Evolutionary conservation across 1,139 yeast species (phyloP), one percentile per base, ranked within the genome.

Genomic region (Kazachstania sp.): DNA sequence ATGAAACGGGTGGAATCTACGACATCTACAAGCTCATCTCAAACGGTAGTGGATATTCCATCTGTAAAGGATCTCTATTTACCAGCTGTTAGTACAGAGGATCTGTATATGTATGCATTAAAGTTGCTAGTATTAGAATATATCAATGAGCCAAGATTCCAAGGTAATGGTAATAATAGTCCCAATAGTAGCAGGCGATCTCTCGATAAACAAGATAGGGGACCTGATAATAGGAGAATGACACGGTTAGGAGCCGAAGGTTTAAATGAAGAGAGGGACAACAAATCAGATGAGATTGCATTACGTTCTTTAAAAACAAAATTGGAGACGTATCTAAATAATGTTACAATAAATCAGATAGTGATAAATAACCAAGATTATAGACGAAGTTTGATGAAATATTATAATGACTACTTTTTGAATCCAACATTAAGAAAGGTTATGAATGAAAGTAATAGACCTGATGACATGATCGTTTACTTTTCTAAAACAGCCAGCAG

Each of bases 401-500:
- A 83, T 51, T 83, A 83, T 59, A 79, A 82, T 48, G 82, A 80
- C 45, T 58, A 81, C 23, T 60, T 54, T 48, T 66, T 83, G 39
- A 79, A 77, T 43, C 81, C 85, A 2, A 69, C 70, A 44, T 69
- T 72, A 51, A 34, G 47, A 3, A 41, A 39, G 12, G 48, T 45
- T 7, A 39, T 57, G 44, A 56, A 61, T 39, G 61, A 72, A 20
- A 70, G 73, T 49, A 69, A 71, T 37, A 72, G 77, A 35, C 77
- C 81, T 1, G 90, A 83, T 54, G 83, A 79, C 49, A 67, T 85
- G 45, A 75, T 85, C 8, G 76, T 82, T 70, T 72, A 75, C 60
- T 86, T 84, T 61, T 77, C 83, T 19, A 73, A 81, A 23, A 73
- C 78, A 49, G 80, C 86, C 9, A 78, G 79, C 48, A 81, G 78